Base-by-base conservation (phyloP, 306 rosid genomes). In the Oxytropis ochrocephala region DNA sequence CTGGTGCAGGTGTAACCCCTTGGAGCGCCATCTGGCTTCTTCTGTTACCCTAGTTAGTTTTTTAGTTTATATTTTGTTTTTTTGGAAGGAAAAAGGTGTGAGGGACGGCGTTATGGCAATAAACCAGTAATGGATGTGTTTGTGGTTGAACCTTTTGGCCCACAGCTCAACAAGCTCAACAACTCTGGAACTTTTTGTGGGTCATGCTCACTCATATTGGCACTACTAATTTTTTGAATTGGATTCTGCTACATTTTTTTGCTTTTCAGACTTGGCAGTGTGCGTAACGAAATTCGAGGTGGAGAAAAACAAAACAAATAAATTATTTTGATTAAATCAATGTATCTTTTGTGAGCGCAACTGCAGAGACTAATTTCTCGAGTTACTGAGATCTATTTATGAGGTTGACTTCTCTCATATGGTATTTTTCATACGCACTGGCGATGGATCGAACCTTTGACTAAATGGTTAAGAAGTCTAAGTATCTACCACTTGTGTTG, bases 11-110 rank as follows among this genome's bases (percentile, higher is more conserved):
- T 36, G 18, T 29, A 36, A 6, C 30, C 5, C 38, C 44, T 38
- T n/a, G 29, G n/a, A 33, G n/a, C 35, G 76, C 77, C 88, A 81
- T 67, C 73, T 85, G 85, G 78, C n/a, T 17, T 47, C 39, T 58
- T 74, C 69, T 27, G 72, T 21, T 50, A 75, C 32, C 73, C 24
- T 48, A 39, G 5, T 27, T 11, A 2, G 11, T 38, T 38, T 8
- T 4, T 38, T 13, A n/a, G n/a, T n/a, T n/a, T n/a, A n/a, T 5
- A 8, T 56, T 11, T 56, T 21, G 21, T 48, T 13, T 21, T 19
- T 11, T 58, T 54, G 49, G 43, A 54, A 47, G 72, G 8, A 52
- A 33, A 58, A 29, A 53, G 72, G 67, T 49, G 48, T 46, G 54
- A 64, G 49, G 47, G 32, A 77, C 39, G 68, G 67, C 62, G 72